A percentile compares a stretch with the other conserved stretches of the same genome.
phyloP scores from a whole-genome alignment of 2,329 filamentous ascomycete species.

The Sarocladium brachiariae region DNA sequence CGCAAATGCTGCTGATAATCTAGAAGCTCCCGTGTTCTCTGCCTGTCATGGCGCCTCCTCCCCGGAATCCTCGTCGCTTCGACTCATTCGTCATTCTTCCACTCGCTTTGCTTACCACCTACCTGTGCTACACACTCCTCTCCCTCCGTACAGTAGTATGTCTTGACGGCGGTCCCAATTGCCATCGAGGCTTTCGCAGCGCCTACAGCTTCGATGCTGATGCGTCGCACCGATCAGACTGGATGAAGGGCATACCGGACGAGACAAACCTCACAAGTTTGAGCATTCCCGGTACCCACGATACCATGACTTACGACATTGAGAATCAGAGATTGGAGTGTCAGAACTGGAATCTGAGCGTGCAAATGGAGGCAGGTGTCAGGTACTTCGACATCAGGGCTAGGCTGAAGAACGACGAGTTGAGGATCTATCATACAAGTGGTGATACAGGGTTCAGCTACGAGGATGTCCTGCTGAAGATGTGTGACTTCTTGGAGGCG shows the following conservation, averaged over 20 bases:
- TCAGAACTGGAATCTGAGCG: conserved; percentile 38
- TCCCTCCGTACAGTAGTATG: conserved; percentile 16
- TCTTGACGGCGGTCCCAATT: conserved; percentile 16
- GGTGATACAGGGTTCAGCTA: conserved; percentile 39
- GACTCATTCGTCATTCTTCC: conserved; percentile 13
- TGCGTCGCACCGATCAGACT: conserved; percentile 19
- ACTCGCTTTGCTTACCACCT: conserved; percentile 13
- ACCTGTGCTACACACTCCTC: conserved; percentile 19
- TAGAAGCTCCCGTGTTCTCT: neutral
- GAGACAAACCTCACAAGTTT: conserved; percentile 33
- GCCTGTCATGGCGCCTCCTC: conserved; percentile 1
- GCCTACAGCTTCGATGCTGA: conserved; percentile 30
- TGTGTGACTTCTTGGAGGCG: conserved; percentile 38
- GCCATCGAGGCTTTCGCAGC: conserved; percentile 27
- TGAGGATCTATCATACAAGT: conserved; percentile 41
- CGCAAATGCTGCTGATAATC: too few relatives aligned
- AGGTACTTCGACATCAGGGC: conserved; percentile 44
- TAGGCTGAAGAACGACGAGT: conserved; percentile 32
- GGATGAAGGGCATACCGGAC: conserved; percentile 37
- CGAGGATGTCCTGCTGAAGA: conserved; percentile 33
- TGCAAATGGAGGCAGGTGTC: conserved; percentile 39
- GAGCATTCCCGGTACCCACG: conserved; percentile 46
- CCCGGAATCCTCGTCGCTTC: neutral
- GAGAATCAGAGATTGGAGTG: conserved; percentile 31
- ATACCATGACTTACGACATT: conserved; percentile 43